Conservation (phyloP, 176 grass and related monocot genomes). For the Pontederia crassipes region DNA sequence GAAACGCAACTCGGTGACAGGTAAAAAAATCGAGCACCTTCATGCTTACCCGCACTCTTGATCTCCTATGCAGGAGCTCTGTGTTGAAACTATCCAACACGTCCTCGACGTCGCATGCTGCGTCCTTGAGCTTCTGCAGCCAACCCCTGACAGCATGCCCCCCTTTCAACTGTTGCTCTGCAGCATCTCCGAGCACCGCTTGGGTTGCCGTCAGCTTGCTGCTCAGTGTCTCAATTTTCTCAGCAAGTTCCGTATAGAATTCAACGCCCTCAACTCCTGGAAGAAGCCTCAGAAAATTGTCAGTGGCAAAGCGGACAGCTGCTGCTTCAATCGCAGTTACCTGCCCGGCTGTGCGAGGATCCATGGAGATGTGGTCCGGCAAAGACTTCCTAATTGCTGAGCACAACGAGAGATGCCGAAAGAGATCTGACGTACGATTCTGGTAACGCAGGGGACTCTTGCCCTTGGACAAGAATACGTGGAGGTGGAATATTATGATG, state of each 20-base stretch:
- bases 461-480: too few relatives aligned
- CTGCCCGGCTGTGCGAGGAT: too few relatives aligned
- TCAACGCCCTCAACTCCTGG: background rate
- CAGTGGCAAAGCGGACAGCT: too few relatives aligned
- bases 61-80: conserved; percentile 7
- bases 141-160: conserved; percentile 2
- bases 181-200: conserved; percentile 15
- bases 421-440: too few relatives aligned
- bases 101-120: conserved; percentile 10
- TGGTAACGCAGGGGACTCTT: too few relatives aligned
- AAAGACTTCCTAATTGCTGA: too few relatives aligned
- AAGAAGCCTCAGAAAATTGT: background rate
- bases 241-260: background rate
- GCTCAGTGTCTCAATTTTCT: background rate
- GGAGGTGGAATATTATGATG: too few relatives aligned
- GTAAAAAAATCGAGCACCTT: conserved; percentile 24
- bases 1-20: conserved; percentile 8
- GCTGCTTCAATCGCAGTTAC: too few relatives aligned
- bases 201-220: too few relatives aligned
- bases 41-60: background rate
- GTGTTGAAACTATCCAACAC: conserved; percentile 22
- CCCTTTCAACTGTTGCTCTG: background rate
- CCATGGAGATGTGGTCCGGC: too few relatives aligned
- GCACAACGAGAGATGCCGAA: too few relatives aligned
- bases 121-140: conserved; percentile 18